phyloP scores from a whole-genome alignment of 129 eudicot genomes.

The Escallonia rubra region DNA sequence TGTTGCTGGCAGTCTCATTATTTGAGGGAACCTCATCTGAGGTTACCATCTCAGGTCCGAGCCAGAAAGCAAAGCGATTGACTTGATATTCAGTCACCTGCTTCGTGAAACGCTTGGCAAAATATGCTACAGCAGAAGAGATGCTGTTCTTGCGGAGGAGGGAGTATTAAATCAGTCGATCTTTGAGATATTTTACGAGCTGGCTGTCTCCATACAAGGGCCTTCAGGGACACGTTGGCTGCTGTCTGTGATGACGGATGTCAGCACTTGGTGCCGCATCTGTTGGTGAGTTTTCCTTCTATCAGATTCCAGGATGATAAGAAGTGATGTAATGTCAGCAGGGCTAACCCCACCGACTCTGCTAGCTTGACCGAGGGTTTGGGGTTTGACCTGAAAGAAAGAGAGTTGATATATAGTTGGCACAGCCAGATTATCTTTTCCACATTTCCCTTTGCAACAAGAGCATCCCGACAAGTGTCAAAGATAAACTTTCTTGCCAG shows the following conservation, averaged over 20 bases:
- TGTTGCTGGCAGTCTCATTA: no score
- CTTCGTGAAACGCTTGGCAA: neutral
- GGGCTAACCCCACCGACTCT: constrained; percentile 98
- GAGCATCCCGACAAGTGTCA: no score
- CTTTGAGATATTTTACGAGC: neutral
- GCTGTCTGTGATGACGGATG: constrained; percentile 30
- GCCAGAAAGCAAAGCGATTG: neutral
- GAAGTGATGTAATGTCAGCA: constrained; percentile 90
- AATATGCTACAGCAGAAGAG: no score
- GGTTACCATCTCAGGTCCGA: no score
- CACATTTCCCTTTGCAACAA: no score
- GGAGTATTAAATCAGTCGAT: no score
- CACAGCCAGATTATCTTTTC: no score
- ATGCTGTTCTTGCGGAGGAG: no score
- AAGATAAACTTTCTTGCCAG: no score
- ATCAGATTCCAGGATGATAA: constrained; percentile 73
- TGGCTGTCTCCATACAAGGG: constrained; percentile 10
- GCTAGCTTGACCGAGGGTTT: constrained; percentile 93
- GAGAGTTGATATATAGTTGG: no score
- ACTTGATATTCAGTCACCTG: neutral
- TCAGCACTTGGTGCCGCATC: constrained; percentile 31
- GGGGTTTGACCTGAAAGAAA: constrained; percentile 70
- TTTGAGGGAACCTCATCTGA: no score
- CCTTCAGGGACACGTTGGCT: constrained; percentile 11
- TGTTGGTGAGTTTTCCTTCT: constrained; percentile 57